These are phyloP conservation scores for Styphnolobium japonicum DNA, from an alignment of 306 rosid genomes.

Conservation along the genomic window DNA sequence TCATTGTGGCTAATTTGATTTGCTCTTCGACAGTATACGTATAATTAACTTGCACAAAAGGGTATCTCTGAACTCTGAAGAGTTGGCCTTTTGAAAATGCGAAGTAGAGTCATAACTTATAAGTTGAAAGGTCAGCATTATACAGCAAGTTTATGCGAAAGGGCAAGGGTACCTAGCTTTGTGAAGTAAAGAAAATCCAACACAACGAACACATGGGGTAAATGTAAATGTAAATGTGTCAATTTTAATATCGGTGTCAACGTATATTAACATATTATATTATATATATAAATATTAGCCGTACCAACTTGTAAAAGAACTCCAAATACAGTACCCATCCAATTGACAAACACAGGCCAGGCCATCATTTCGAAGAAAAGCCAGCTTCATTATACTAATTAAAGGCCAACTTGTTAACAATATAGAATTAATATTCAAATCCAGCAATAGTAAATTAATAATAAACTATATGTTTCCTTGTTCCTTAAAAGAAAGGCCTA, in stretches of 20 bases:
- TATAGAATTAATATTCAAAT: conserved; percentile 18
- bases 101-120: not conserved
- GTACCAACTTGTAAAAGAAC: conserved; percentile 34
- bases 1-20: not conserved
- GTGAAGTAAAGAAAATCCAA: conserved; percentile 4
- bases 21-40: not conserved
- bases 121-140: not conserved
- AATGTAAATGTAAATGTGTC: not conserved
- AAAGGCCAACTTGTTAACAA: conserved; percentile 31
- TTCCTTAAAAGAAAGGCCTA: conserved; percentile 40
- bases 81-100: not conserved
- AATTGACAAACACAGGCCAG: conserved; percentile 20
- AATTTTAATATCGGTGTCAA: not conserved
- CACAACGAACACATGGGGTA: not conserved
- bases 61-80: conserved; percentile 11
- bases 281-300: not conserved
- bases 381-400: conserved; percentile 16
- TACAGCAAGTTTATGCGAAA: not conserved
- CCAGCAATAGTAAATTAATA: not conserved
- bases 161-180: not conserved
- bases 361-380: conserved; percentile 38
- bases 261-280: too few species aligned
- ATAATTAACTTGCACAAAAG: not conserved
- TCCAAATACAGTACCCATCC: conserved; percentile 8
- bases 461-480: conserved; percentile 20